phyloP scores from a whole-genome alignment of 306 rosid species.

The Lupinus albus region DNA sequence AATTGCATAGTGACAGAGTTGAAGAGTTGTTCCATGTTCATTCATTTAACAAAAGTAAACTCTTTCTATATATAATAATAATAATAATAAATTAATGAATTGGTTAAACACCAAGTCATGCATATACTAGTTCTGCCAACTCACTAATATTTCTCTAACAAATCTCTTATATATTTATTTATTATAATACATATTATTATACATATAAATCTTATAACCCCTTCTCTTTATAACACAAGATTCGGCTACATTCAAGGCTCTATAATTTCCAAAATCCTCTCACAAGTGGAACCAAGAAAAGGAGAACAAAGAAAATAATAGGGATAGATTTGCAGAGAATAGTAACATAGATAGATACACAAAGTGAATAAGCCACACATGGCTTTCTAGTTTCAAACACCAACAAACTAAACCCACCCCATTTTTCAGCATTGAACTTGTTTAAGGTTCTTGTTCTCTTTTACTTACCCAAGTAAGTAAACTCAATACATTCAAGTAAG shows the following conservation, averaged over 20 bases:
- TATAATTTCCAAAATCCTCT: constrained; percentile 16
- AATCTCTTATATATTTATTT: neutral
- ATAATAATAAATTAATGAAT: neutral
- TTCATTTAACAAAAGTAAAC: too few relatives aligned
- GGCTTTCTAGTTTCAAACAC: constrained; percentile 21
- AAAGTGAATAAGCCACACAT: neutral
- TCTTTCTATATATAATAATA: neutral
- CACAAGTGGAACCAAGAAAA: constrained; percentile 8
- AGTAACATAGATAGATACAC: neutral
- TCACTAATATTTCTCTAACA: neutral
- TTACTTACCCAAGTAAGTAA: neutral
- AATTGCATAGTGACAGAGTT: neutral
- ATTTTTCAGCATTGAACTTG: neutral
- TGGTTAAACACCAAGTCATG: neutral
- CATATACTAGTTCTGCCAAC: constrained; percentile 23
- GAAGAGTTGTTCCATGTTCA: neutral
- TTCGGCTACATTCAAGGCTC: neutral
- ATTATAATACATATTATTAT: neutral
- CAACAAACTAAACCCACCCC: constrained; percentile 6
- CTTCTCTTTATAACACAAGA: neutral
- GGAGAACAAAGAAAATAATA: neutral
- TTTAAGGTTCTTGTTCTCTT: neutral
- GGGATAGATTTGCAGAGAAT: neutral
- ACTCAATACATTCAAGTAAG: constrained; percentile 36
- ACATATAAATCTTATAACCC: neutral